Percentiles rank a stretch among this genome's conserved stretches.
Evolutionary conservation across 2,329 filamentous ascomycete species (phyloP).

Genomic region (Curvularia sp.): DNA sequence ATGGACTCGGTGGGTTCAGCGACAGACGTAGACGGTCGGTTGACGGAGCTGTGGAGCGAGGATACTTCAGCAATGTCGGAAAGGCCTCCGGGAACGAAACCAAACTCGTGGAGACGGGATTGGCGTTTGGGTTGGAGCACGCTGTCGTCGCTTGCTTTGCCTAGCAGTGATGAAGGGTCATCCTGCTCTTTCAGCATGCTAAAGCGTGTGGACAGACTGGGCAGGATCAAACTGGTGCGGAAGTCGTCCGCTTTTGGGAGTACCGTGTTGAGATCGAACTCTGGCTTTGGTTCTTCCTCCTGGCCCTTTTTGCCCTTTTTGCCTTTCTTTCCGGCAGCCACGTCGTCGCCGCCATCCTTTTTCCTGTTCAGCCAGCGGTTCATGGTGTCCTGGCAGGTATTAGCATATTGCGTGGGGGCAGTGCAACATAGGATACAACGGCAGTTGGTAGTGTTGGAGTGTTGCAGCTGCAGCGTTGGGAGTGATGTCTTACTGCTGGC

Average conservation of each 20-base stretch:
- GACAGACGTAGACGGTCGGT: constrained; percentile 66
- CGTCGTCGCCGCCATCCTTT: constrained; percentile 57
- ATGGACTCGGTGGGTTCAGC: constrained; percentile 70
- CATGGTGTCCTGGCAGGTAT: constrained; percentile 59
- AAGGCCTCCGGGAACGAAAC: constrained; percentile 65
- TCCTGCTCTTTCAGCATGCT: constrained; percentile 97
- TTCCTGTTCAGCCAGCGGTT: constrained; percentile 80
- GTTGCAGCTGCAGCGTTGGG: constrained; percentile 15
- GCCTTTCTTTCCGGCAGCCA: constrained; percentile 38
- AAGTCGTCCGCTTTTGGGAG: constrained; percentile 89
- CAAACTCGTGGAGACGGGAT: constrained; percentile 78
- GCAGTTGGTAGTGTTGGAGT: not conserved
- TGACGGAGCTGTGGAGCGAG: constrained; percentile 65
- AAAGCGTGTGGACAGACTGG: constrained; percentile 90
- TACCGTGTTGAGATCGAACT: constrained; percentile 75
- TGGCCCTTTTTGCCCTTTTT: constrained; percentile 62
- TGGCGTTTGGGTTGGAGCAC: constrained; percentile 83
- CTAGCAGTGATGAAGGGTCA: constrained; percentile 84
- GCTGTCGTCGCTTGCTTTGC: constrained; percentile 94
- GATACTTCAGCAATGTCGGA: constrained; percentile 90
- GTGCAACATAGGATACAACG: not conserved
- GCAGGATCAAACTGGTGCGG: constrained; percentile 94
- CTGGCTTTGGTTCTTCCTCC: constrained; percentile 62
- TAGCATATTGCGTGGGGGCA: constrained; percentile 16
- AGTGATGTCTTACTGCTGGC: constrained; percentile 25